A percentile compares a stretch with the other conserved stretches of the same genome.
These are phyloP conservation scores for Russula brevipes DNA, from an alignment of 768 basidiomycete genomes.

Conservation along the genomic window DNA sequence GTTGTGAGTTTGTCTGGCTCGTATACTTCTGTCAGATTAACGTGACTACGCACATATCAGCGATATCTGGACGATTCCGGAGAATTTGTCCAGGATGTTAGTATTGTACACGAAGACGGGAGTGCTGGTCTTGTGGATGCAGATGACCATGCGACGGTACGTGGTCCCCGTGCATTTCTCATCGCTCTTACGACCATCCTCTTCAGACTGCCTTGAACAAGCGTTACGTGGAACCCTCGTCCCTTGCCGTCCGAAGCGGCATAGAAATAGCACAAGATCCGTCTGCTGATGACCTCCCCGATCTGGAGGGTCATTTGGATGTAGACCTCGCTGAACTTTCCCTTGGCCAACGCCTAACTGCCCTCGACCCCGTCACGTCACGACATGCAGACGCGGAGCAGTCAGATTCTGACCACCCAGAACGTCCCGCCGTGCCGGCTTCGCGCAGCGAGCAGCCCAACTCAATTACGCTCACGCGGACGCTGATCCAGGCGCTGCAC, in stretches of 20 bases:
- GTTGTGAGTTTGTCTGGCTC: conserved; percentile 43
- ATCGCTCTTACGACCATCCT: background rate
- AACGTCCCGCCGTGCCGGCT: conserved; percentile 28
- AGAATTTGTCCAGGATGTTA: conserved; percentile 47
- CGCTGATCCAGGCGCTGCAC: conserved; percentile 93
- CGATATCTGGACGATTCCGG: conserved; percentile 51
- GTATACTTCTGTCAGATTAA: conserved; percentile 2
- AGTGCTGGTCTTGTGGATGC: conserved; percentile 28
- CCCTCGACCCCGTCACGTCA: conserved; percentile 47
- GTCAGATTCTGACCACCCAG: conserved; percentile 47
- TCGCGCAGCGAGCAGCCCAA: conserved; percentile 42
- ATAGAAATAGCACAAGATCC: conserved; percentile 55
- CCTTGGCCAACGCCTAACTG: conserved; percentile 84
- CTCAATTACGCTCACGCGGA: conserved; percentile 84
- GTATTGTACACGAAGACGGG: conserved; percentile 38
- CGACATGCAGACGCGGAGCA: conserved; percentile 35
- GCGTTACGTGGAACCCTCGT: conserved; percentile 62
- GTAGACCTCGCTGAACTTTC: conserved; percentile 86
- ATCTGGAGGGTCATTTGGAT: conserved; percentile 67
- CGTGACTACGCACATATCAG: conserved; percentile 33
- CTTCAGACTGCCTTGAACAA: conserved; percentile 46
- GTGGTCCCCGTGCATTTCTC: background rate
- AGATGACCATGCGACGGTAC: conserved; percentile 16
- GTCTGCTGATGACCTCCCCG: conserved; percentile 45
- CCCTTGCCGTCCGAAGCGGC: conserved; percentile 63